Base-by-base conservation (phyloP, 768 basidiomycete genomes). In the Tricholoma hemisulphureum region DNA sequence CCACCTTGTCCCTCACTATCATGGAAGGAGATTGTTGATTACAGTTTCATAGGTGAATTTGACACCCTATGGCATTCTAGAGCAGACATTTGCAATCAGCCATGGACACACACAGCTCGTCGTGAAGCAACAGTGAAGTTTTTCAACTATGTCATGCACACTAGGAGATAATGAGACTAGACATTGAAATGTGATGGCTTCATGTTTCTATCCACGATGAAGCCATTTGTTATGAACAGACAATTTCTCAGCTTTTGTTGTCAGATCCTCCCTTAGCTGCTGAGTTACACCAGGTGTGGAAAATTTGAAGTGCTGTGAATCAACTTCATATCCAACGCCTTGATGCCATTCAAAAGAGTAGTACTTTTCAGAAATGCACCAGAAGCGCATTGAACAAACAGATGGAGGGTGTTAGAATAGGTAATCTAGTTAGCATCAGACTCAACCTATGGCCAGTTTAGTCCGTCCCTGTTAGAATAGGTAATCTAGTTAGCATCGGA, bases 11-110 rank as follows among this genome's bases (percentile, higher is more conserved):
- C 14, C 53, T 55, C 20, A 43, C 56, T 11, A 26, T 55, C 6
- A 29, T 69, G 65, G 63, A 60, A 69, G 7, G 53, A 67, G 11
- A 64, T 71, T 3, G 60, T 69, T 3, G 59, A 60, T 53, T 60
- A 60, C 35, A 49, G 41, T 10, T 60, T 60, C 37, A 34, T 60
- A 7, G 55, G 57, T 41, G 59, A 60, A 45, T 61, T 61, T 51
- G 54, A 61, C 50, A 24, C 58, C 14, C 60, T 61, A 20, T 10
- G 10, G 6, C 39, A 61, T 48, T 45, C 56, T 13, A 49, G 43
- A 13, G 4, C 20, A 29, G 37, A 57, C 24, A 34, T 61, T 28
- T 10, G 37, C 20, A 11, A 55, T 10, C 51, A 43, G 28, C 56
- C 60, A 16, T 61, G 60, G 60, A 45, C 56, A 8, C 51, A 60